Conservation (phyloP, 2,329 filamentous ascomycete genomes). For the Exserohilum rostratum region DNA sequence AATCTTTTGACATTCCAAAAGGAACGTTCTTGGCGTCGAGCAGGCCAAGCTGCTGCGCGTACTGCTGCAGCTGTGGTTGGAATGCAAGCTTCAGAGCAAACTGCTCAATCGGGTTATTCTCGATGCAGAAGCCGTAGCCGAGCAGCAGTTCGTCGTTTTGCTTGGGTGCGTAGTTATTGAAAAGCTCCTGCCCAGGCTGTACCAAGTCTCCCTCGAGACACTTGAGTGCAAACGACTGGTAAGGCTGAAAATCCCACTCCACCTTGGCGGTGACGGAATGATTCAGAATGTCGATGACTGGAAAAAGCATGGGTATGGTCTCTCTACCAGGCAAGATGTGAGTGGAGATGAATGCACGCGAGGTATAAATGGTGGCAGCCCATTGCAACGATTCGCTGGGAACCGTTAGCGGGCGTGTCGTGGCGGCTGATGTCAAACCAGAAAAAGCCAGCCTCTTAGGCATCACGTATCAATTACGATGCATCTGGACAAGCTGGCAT, state of each 20-base stretch:
- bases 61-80: conserved; percentile 40
- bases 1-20: conserved; percentile 34
- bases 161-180: conserved; percentile 62
- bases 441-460: background rate
- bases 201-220: conserved; percentile 45
- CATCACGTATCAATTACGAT: conserved; percentile 1
- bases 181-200: conserved; percentile 51
- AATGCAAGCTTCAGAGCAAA: conserved; percentile 52
- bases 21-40: conserved; percentile 27
- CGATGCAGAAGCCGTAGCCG: conserved; percentile 60
- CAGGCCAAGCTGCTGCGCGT: conserved; percentile 23
- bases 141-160: conserved; percentile 60
- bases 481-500: background rate
- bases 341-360: conserved; percentile 57
- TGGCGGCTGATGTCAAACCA: background rate
- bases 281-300: conserved; percentile 57
- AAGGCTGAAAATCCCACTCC: conserved; percentile 51
- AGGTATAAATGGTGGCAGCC: conserved; percentile 60
- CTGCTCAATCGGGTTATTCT: conserved; percentile 55
- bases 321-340: conserved; percentile 37
- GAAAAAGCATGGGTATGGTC: conserved; percentile 54
- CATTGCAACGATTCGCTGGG: conserved; percentile 56
- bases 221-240: conserved; percentile 48
- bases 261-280: conserved; percentile 55
- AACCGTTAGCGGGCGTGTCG: conserved; percentile 20